Conservation (phyloP, 768 basidiomycete genomes). For the Pleurotus salmoneostramineus region DNA sequence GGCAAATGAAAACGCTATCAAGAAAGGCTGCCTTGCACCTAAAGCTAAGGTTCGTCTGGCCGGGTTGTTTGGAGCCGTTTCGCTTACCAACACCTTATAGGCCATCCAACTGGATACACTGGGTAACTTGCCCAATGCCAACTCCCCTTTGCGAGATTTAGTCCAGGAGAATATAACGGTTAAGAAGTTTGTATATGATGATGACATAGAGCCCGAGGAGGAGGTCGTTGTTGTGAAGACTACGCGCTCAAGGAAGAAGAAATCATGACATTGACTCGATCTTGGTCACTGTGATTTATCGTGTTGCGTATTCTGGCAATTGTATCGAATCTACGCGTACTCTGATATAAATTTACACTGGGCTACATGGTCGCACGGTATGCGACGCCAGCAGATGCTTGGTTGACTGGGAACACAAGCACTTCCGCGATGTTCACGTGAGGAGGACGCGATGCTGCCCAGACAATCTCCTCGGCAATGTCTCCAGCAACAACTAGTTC, state of each 20-base stretch:
- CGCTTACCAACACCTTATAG: slow-evolving; percentile 27
- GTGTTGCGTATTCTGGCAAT: slow-evolving; percentile 2
- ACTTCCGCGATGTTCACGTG: slow-evolving; percentile 91
- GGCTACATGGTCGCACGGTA: slow-evolving; percentile 44
- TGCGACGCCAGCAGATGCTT: slow-evolving; percentile 64
- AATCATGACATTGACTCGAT: slow-evolving; percentile 18
- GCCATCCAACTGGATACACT: slow-evolving; percentile 60
- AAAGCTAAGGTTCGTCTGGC: slow-evolving; percentile 54
- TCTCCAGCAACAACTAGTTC: slow-evolving; percentile 62
- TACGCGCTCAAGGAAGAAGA: slow-evolving; percentile 56
- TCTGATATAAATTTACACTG: slow-evolving; percentile 13
- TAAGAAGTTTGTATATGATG: slow-evolving; percentile 79
- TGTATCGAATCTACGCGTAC: slow-evolving; percentile 7
- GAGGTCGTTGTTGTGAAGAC: slow-evolving; percentile 35
- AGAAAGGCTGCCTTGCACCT: slow-evolving; percentile 66
- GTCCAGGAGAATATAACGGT: slow-evolving; percentile 64
- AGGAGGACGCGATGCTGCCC: slow-evolving; percentile 87
- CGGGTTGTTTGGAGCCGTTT: not conserved
- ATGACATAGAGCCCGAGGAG: slow-evolving; percentile 44
- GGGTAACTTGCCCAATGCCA: slow-evolving; percentile 64
- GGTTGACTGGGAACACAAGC: slow-evolving; percentile 75
- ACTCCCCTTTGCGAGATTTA: slow-evolving; percentile 52
- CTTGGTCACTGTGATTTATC: not conserved
- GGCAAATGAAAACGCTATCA: slow-evolving; percentile 33
- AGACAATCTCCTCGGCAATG: slow-evolving; percentile 97